These are phyloP conservation scores for Stephania cephalantha DNA, from an alignment of 164 flowering plant species.

Conservation along the genomic window DNA sequence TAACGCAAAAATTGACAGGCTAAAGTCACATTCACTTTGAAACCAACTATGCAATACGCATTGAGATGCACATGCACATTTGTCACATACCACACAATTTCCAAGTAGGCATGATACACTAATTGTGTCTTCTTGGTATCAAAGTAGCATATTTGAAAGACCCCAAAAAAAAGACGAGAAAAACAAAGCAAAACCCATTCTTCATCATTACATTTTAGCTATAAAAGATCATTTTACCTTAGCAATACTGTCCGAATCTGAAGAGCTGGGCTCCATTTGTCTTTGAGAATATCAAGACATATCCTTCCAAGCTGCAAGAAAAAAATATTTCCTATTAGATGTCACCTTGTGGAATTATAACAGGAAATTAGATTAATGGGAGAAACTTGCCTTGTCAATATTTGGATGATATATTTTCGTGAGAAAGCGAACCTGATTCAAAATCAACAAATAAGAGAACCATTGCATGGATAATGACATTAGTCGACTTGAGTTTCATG, in stretches of 20 bases:
- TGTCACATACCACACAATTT: too few species aligned
- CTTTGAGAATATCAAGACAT: slow-evolving; percentile 94
- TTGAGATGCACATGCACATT: too few species aligned
- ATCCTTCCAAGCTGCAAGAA: slow-evolving; percentile 85
- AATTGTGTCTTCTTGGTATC: background rate
- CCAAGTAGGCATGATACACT: too few species aligned
- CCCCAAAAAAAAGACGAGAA: background rate
- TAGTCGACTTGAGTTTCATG: background rate
- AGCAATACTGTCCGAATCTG: slow-evolving; percentile 93
- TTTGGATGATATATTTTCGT: slow-evolving; percentile 90
- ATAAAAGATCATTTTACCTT: slow-evolving; percentile 37
- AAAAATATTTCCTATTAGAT: background rate
- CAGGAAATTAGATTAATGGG: background rate
- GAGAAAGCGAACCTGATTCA: slow-evolving; percentile 70
- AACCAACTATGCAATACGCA: too few species aligned
- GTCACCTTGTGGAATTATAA: background rate
- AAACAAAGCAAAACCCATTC: background rate
- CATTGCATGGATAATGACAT: background rate
- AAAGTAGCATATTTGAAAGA: background rate
- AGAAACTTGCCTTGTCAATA: slow-evolving; percentile 61
- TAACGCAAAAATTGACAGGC: too few species aligned
- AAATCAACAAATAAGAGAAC: slow-evolving; percentile 4
- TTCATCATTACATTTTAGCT: background rate
- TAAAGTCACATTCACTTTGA: too few species aligned
- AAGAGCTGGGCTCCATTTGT: slow-evolving; percentile 99